Base-by-base conservation (phyloP, 129 eudicot species). In the Pittosporum tobira region DNA sequence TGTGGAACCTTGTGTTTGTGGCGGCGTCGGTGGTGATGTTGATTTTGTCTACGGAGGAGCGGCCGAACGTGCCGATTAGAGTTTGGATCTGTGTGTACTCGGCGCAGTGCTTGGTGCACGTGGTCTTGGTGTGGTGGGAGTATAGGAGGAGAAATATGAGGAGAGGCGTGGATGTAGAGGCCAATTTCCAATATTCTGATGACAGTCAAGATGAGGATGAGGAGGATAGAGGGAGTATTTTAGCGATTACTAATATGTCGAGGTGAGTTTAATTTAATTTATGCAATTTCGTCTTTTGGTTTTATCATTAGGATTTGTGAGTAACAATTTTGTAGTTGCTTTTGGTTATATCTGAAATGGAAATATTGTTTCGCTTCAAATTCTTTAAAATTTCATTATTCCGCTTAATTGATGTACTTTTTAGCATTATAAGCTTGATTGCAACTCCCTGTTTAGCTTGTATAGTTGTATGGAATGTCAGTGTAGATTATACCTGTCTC, bases 61-160 rank as follows among this genome's bases (percentile, higher is more conserved):
- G 50, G 23, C 81, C 97, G 23, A 83, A 77, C 31, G 95, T 80
- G 48, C 97, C 96, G 12, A 57, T 90, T 82, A 82, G 97, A 87
- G 84, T 82, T 71, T 90, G 97, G 97, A 71, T 90, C 48, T 77
- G 78, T 56, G 95, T 95, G 18, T 90, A 90, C 55, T 88, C 84
- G 13, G 25, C 73, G 42, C 97, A 90, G 94, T 90, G 97, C 51
- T 63, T 81, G 66, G 81, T 85, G 59, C 97, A 90, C 42, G 95
- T 78, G 25, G 85, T 80, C 40, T 65, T 90, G 55, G 97, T 90
- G 48, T 90, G 88, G 88, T 56, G 73, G 54, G 97, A 85, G 80
- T 90, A 73, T 18, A 52, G 79, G 54, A 78, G 88, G 71, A 55
- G 97, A 67, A 74, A 61, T 45, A 45, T 38, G 63, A 70, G 76